Percentiles rank a stretch among this genome's conserved stretches.
These are phyloP conservation scores for Lachnellula subtilissima DNA, from an alignment of 2,329 filamentous ascomycete genomes.

Conservation along the genomic window DNA sequence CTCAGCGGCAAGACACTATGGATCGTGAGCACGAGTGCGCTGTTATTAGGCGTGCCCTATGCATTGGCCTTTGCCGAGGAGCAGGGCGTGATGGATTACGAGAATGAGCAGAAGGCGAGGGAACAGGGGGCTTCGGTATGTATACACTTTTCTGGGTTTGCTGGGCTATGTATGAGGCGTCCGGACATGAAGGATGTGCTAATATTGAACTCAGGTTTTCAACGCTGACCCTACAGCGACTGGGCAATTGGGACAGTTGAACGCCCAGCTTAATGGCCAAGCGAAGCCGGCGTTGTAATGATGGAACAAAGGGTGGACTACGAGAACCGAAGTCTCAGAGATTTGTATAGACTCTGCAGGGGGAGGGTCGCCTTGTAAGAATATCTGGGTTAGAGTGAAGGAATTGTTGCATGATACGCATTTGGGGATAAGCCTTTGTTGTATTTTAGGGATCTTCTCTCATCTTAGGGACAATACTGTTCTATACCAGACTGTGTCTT, in stretches of 20 bases:
- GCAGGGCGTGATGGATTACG: constrained; percentile 95
- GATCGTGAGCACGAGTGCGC: constrained; percentile 83
- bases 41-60: constrained; percentile 89
- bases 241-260: constrained; percentile 20
- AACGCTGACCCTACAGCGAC: constrained; percentile 19
- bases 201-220: constrained; percentile 21
- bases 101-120: constrained; percentile 94
- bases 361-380: constrained; percentile 23
- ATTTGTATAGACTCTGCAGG: constrained; percentile 7
- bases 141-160: constrained; percentile 28
- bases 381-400: constrained; percentile 20
- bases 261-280: constrained; percentile 26
- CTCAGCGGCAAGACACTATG: constrained; percentile 85
- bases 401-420: constrained; percentile 20
- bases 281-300: constrained; percentile 30
- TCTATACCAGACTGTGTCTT: neutral
- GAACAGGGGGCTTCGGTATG: constrained; percentile 73
- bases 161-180: neutral
- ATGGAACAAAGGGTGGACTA: constrained; percentile 6
- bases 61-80: constrained; percentile 91
- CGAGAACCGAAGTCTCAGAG: neutral
- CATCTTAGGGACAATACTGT: constrained; percentile 25
- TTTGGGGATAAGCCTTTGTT: constrained; percentile 24
- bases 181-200: constrained; percentile 6
- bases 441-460: constrained; percentile 30